phyloP scores from a whole-genome alignment of 352 stramenopile species.

The Globisporangium uncinulatum region DNA sequence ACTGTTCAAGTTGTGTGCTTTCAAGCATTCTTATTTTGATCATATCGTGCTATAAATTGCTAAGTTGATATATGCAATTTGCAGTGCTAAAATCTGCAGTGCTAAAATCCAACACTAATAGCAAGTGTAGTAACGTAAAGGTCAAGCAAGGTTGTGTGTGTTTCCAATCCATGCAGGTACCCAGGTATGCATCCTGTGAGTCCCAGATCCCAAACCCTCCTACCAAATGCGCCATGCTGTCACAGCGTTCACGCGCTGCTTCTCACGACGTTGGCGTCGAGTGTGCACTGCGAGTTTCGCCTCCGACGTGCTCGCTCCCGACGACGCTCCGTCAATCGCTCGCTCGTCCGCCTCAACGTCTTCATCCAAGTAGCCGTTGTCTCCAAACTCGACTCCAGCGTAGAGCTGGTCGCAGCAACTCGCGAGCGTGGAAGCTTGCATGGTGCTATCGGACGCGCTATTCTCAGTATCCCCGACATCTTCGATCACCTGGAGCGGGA shows the following conservation, averaged over 20 bases:
- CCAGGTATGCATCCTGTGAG: not conserved
- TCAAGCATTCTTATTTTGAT: too few species aligned
- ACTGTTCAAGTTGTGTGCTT: too few species aligned
- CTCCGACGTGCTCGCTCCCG: not conserved
- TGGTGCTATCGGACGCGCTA: not conserved
- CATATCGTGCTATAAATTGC: too few species aligned
- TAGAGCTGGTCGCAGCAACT: not conserved
- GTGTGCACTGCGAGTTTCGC: slow-evolving; percentile 11
- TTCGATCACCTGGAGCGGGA: not conserved
- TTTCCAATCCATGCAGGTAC: not conserved
- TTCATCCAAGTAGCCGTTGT: not conserved
- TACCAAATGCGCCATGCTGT: slow-evolving; percentile 12
- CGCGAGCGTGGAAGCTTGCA: not conserved
- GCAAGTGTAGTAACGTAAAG: too few species aligned
- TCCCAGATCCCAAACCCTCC: not conserved
- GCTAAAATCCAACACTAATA: too few species aligned
- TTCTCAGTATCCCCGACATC: not conserved
- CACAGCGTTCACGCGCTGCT: slow-evolving; percentile 1
- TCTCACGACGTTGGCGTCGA: slow-evolving; percentile 10
- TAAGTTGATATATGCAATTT: too few species aligned
- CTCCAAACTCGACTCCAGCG: slow-evolving; percentile 6
- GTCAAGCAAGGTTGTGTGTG: too few species aligned
- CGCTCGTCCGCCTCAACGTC: not conserved
- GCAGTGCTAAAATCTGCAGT: too few species aligned
- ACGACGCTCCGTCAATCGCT: not conserved